Evolutionary conservation across 257 asterid genomes (phyloP).

Genomic region (Eustoma russellianum): DNA sequence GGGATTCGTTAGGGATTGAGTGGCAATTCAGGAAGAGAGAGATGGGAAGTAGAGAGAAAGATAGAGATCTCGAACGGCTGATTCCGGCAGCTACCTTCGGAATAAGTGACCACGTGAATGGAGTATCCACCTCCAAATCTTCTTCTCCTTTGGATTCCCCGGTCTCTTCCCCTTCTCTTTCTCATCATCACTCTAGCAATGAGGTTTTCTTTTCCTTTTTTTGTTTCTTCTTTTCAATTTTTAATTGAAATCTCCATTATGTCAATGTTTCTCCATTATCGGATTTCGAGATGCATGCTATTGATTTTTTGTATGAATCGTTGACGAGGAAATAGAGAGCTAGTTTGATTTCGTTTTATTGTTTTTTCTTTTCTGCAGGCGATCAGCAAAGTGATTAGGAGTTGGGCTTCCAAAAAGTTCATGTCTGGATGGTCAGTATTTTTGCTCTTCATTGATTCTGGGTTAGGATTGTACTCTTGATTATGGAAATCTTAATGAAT

Average conservation of each 20-base stretch:
- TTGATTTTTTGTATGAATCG: too few relatives aligned
- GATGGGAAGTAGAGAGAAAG: slow-evolving; percentile 32
- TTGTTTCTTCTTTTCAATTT: neutral
- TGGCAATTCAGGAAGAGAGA: neutral
- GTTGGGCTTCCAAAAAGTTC: slow-evolving; percentile 76
- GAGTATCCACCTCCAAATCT: slow-evolving; percentile 29
- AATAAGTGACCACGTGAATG: slow-evolving; percentile 12
- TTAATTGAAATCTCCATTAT: neutral
- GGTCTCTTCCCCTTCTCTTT: slow-evolving; percentile 18
- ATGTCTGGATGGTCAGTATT: slow-evolving; percentile 67
- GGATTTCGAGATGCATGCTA: neutral
- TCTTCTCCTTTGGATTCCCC: slow-evolving; percentile 41
- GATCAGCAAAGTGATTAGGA: slow-evolving; percentile 54
- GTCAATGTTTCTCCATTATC: neutral
- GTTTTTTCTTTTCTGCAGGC: slow-evolving; percentile 36
- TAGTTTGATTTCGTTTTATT: neutral
- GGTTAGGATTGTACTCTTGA: too few relatives aligned
- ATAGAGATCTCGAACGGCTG: slow-evolving; percentile 55
- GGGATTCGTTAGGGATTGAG: slow-evolving; percentile 6
- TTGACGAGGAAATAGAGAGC: neutral
- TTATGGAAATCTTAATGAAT: too few relatives aligned
- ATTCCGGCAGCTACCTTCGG: slow-evolving; percentile 31
- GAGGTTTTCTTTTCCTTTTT: slow-evolving; percentile 24
- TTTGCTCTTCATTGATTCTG: neutral
- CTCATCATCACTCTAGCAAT: slow-evolving; percentile 31